Conservation (phyloP, 768 basidiomycete species). For the Mrakia hoshinonis region DNA sequence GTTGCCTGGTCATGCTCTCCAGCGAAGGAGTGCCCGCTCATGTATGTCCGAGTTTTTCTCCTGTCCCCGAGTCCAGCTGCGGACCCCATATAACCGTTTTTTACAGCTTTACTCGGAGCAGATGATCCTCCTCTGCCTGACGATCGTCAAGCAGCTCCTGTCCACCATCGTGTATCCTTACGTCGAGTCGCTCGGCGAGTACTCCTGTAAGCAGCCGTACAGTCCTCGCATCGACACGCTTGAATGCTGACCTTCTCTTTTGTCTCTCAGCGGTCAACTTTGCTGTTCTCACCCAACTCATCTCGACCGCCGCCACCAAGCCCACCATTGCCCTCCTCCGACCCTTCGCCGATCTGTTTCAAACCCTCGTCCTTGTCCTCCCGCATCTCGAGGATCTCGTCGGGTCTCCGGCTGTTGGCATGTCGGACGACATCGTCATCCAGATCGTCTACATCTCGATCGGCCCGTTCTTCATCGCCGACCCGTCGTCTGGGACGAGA, state of each 20-base stretch:
- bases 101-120: constrained; percentile 85
- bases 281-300: constrained; percentile 31
- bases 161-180: constrained; percentile 75
- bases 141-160: constrained; percentile 68
- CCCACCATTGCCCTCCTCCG: constrained; percentile 16
- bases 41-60: constrained; percentile 45
- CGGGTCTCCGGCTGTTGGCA: constrained; percentile 56
- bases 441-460: constrained; percentile 87
- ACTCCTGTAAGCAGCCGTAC: constrained; percentile 28
- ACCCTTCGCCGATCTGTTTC: constrained; percentile 48
- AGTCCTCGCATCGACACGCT: background rate
- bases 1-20: constrained; percentile 65
- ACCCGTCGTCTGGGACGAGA: constrained; percentile 42
- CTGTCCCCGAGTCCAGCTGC: too few relatives aligned
- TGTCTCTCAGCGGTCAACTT: constrained; percentile 39
- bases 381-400: constrained; percentile 69
- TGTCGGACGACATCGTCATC: constrained; percentile 88
- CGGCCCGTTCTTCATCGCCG: constrained; percentile 87
- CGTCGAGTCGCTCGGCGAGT: constrained; percentile 52
- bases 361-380: constrained; percentile 60
- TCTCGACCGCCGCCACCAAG: constrained; percentile 37
- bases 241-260: constrained; percentile 36
- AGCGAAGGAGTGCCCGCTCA: constrained; percentile 77
- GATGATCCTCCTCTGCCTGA: constrained; percentile 68
- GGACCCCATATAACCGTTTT: background rate